Conservation (phyloP, 2,329 filamentous ascomycete species). For the Ophiostoma montium region DNA sequence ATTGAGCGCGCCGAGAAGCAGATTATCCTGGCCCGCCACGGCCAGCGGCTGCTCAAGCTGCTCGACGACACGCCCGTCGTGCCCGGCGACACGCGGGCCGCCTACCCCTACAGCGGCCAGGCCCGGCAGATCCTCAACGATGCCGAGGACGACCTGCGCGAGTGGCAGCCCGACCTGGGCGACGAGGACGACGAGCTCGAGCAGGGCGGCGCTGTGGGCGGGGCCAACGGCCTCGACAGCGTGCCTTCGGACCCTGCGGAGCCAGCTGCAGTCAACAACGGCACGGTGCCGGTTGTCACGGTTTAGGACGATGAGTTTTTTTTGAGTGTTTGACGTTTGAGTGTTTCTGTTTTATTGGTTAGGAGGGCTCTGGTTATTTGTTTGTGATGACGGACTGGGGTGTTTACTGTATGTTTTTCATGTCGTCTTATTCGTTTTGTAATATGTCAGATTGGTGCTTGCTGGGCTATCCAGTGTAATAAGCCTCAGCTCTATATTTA, state of each 20-base stretch:
- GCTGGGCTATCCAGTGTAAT: not conserved
- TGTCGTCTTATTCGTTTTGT: not conserved
- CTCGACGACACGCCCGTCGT: constrained; percentile 84
- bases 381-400: not conserved
- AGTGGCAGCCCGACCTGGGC: constrained; percentile 44
- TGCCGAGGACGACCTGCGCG: constrained; percentile 73
- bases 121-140: constrained; percentile 83
- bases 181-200: constrained; percentile 16
- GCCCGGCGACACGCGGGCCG: constrained; percentile 62
- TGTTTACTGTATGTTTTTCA: not conserved
- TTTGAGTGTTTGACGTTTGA: constrained; percentile 1
- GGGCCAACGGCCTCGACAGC: not conserved
- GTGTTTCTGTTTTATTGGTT: no score
- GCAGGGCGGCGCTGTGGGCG: not conserved
- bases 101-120: constrained; percentile 50
- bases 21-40: constrained; percentile 82
- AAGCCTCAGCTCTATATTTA: no score
- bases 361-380: no score
- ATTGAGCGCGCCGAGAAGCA: constrained; percentile 98
- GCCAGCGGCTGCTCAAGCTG: constrained; percentile 67
- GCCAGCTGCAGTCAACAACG: not conserved
- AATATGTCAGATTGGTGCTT: not conserved
- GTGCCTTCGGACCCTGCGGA: not conserved
- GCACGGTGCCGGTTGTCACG: constrained; percentile 1
- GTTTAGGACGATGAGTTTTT: not conserved